Conservation (phyloP, 2,329 filamentous ascomycete genomes). For the Colletotrichum camelliae region DNA sequence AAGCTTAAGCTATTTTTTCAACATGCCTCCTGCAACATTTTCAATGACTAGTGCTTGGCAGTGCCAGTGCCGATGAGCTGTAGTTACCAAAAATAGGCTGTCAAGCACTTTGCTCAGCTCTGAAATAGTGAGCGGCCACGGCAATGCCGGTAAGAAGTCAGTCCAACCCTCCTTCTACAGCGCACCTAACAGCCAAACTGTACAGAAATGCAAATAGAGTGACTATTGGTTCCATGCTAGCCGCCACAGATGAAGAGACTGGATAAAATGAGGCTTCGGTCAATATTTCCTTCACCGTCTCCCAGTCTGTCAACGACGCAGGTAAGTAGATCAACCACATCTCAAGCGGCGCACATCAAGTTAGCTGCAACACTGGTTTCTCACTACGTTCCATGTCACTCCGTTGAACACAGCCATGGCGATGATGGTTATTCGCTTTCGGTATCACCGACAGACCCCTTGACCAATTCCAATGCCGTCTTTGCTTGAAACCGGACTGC, state of each 20-base stretch:
- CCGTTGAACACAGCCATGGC: neutral
- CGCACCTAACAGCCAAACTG: neutral
- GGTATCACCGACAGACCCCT: neutral
- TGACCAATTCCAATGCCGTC: neutral
- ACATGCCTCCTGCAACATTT: neutral
- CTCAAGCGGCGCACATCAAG: neutral
- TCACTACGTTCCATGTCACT: no score
- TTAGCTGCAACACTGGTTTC: neutral
- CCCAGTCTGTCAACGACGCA: neutral
- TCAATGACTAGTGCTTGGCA: neutral
- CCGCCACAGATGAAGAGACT: neutral
- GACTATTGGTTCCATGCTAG: neutral
- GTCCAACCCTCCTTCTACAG: neutral
- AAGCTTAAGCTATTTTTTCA: neutral
- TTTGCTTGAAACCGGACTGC: neutral
- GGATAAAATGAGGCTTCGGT: neutral
- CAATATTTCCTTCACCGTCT: neutral
- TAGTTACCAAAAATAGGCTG: neutral
- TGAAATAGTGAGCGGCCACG: neutral
- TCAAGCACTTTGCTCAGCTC: neutral
- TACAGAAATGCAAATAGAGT: neutral
- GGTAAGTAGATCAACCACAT: neutral
- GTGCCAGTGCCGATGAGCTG: neutral
- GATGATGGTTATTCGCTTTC: neutral
- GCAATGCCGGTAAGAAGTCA: neutral